These are phyloP conservation scores for Malus hybrid DNA, from an alignment of 331 rosid species.

Conservation along the genomic window DNA sequence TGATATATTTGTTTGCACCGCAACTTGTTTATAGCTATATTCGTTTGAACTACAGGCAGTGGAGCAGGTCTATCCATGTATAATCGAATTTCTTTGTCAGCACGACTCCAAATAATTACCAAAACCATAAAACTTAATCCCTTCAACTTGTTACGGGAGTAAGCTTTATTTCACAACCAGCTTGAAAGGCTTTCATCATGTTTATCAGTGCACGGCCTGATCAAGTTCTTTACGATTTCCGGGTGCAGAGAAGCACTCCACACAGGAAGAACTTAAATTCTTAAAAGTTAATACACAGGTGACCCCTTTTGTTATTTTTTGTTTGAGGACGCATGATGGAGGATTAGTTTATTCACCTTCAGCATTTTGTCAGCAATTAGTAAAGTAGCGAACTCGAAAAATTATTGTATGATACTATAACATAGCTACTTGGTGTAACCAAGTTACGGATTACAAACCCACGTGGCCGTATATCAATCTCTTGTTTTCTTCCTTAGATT, in stretches of 20 bases:
- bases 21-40: slow-evolving; percentile 14
- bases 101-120: slow-evolving; percentile 38
- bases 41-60: slow-evolving; percentile 53
- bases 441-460: too few species aligned
- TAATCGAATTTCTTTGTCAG: slow-evolving; percentile 55
- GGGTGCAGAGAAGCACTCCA: background rate
- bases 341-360: background rate
- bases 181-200: background rate
- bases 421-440: too few species aligned
- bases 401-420: too few species aligned
- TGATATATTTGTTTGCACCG: background rate
- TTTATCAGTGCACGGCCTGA: background rate
- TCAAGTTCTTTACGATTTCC: background rate
- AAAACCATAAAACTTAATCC: background rate
- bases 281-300: background rate
- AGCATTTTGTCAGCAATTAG: too few species aligned
- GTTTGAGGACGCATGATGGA: background rate
- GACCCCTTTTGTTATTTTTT: background rate
- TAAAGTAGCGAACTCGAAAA: too few species aligned
- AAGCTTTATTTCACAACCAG: slow-evolving; percentile 15
- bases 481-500: too few species aligned
- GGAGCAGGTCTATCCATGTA: slow-evolving; percentile 80
- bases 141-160: background rate
- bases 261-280: background rate
- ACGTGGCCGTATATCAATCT: too few species aligned